Evolutionary conservation across 208 protist genomes (phyloP).

Genomic region (Entamoeba dispar): DNA sequence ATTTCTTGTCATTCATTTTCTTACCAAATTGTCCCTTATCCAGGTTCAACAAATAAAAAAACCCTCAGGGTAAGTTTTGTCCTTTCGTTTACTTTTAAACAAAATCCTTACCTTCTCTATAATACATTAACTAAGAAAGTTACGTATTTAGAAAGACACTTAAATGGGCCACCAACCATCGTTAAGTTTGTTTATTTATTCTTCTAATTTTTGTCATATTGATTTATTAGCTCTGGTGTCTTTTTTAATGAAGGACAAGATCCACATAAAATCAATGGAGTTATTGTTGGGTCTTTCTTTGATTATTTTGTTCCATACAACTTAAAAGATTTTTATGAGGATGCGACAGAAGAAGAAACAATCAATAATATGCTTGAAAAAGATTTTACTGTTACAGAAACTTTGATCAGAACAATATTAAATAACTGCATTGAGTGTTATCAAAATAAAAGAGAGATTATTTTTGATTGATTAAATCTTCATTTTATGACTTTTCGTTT

Average conservation of each 20-base stretch:
- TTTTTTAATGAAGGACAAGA: neutral
- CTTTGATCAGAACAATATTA: neutral
- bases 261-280: neutral
- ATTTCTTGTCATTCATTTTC: neutral
- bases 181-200: neutral
- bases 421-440: neutral
- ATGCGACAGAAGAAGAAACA: neutral
- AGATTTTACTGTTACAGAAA: neutral
- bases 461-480: neutral
- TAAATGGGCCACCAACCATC: neutral
- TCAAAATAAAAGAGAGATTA: neutral
- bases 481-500: no score
- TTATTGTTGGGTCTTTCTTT: neutral
- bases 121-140: neutral
- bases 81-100: neutral
- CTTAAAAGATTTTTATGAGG: neutral
- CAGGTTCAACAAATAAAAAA: neutral
- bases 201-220: neutral
- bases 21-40: neutral
- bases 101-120: neutral
- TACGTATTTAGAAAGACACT: neutral
- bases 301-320: neutral
- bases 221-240: neutral
- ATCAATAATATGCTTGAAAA: neutral
- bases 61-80: neutral